These are phyloP conservation scores for Reutealis trisperma DNA, from an alignment of 345 rosid species.

Conservation along the genomic window DNA sequence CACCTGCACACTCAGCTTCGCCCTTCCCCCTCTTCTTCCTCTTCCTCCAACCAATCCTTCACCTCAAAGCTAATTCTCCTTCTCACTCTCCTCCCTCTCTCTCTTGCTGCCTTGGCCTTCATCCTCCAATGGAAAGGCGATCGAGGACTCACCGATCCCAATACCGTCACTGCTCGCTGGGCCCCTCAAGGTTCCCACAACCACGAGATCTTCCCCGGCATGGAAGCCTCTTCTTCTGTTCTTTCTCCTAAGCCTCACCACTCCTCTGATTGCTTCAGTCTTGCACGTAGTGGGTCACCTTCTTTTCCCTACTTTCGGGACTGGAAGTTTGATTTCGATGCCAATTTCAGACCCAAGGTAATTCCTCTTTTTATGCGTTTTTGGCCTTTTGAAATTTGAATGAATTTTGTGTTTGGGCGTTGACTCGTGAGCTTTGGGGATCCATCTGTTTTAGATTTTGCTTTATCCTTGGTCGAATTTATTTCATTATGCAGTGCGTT, in stretches of 20 bases:
- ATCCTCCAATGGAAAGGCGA: constrained; percentile 92
- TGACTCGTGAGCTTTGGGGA: neutral
- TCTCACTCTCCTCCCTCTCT: constrained; percentile 77
- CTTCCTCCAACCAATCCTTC: constrained; percentile 48
- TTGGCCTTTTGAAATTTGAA: neutral
- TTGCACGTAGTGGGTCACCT: constrained; percentile 67
- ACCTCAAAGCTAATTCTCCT: constrained; percentile 69
- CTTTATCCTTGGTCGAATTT: constrained; percentile 4
- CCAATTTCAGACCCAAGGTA: constrained; percentile 70
- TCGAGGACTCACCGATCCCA: constrained; percentile 57
- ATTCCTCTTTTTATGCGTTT: neutral
- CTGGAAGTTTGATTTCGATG: constrained; percentile 67
- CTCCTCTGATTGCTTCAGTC: constrained; percentile 57
- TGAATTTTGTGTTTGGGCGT: neutral
- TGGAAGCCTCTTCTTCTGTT: constrained; percentile 65
- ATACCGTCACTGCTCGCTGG: constrained; percentile 48
- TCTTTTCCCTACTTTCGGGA: constrained; percentile 76
- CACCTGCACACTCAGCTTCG: constrained; percentile 44
- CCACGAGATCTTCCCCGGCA: constrained; percentile 83
- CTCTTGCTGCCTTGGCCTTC: constrained; percentile 87
- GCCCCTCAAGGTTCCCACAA: constrained; percentile 64
- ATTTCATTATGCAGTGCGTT: neutral
- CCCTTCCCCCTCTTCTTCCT: constrained; percentile 41
- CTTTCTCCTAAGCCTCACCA: constrained; percentile 58
- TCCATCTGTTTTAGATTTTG: constrained; percentile 16